phyloP scores from a whole-genome alignment of 148 eudicot genomes.

The Rhododendron vialii region DNA sequence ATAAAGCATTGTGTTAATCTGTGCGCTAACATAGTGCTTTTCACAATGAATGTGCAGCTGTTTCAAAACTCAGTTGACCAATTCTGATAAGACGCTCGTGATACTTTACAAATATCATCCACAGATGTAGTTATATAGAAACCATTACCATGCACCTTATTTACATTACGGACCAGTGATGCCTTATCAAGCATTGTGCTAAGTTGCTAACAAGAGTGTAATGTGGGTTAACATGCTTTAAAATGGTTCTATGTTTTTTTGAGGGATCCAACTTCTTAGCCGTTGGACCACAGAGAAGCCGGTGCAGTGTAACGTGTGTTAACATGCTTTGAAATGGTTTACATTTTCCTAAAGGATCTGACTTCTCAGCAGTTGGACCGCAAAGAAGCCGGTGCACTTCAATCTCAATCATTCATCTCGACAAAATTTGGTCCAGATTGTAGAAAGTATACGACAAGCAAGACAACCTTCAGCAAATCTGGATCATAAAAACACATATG shows the following conservation, averaged over 20 bases:
- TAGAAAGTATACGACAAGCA: too few species aligned
- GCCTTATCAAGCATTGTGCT: not conserved
- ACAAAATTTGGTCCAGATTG: too few species aligned
- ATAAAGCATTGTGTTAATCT: not conserved
- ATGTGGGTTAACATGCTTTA: not conserved
- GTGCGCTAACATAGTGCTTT: not conserved
- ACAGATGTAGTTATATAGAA: not conserved
- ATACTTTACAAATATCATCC: not conserved
- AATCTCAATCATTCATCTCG: not conserved
- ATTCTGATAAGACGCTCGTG: not conserved
- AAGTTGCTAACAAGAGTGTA: not conserved
- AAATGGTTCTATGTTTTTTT: not conserved
- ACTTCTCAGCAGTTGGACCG: not conserved
- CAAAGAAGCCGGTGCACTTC: not conserved
- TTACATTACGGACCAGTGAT: not conserved
- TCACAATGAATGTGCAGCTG: not conserved
- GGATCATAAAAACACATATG: not conserved
- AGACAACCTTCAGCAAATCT: too few species aligned
- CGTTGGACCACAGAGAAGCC: not conserved
- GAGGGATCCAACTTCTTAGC: not conserved
- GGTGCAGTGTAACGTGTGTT: not conserved
- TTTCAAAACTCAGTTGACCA: not conserved
- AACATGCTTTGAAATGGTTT: not conserved
- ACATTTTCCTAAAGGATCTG: not conserved
- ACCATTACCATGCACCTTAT: not conserved